These are phyloP conservation scores for Mortierella antarctica DNA, from an alignment of 192 early-diverging fungal genomes.

Conservation along the genomic window DNA sequence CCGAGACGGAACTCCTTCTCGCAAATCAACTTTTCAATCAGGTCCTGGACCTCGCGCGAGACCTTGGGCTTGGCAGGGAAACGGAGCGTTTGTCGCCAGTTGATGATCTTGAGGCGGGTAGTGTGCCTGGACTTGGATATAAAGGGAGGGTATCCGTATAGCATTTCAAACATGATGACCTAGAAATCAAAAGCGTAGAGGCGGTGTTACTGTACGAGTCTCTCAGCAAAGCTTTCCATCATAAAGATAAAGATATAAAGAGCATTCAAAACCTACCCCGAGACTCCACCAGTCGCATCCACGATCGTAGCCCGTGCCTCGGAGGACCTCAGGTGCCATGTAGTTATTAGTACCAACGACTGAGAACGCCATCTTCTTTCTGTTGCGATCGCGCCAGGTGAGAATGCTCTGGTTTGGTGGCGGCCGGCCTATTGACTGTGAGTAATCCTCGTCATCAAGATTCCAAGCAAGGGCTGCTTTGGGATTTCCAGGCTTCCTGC, in stretches of 20 bases:
- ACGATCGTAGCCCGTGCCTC: slow-evolving; percentile 55
- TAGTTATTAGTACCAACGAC: slow-evolving; percentile 94
- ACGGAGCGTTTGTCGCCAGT: slow-evolving; percentile 68
- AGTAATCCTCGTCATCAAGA: slow-evolving; percentile 60
- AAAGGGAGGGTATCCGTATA: slow-evolving; percentile 79
- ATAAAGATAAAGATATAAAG: not conserved
- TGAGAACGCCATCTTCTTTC: slow-evolving; percentile 73
- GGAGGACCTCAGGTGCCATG: slow-evolving; percentile 92
- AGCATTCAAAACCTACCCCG: slow-evolving; percentile 58
- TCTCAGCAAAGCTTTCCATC: not conserved
- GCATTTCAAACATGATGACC: slow-evolving; percentile 79
- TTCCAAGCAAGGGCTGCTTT: slow-evolving; percentile 49
- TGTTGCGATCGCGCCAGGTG: slow-evolving; percentile 61
- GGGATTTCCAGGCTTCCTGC: slow-evolving; percentile 37
- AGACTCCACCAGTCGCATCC: slow-evolving; percentile 82
- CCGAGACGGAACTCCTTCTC: slow-evolving; percentile 70
- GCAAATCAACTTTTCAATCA: slow-evolving; percentile 69
- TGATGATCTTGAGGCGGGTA: slow-evolving; percentile 76
- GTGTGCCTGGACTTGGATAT: slow-evolving; percentile 65
- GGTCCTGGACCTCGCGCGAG: slow-evolving; percentile 65
- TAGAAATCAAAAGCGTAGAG: slow-evolving; percentile 4
- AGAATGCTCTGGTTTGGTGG: slow-evolving; percentile 65
- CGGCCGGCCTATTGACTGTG: slow-evolving; percentile 40
- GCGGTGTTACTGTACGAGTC: not conserved
- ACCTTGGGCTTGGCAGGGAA: slow-evolving; percentile 68